Percentiles rank a stretch among this genome's conserved stretches.
Conservation (phyloP, 2,329 filamentous ascomycete species). For the Metarhizium robertsii region DNA sequence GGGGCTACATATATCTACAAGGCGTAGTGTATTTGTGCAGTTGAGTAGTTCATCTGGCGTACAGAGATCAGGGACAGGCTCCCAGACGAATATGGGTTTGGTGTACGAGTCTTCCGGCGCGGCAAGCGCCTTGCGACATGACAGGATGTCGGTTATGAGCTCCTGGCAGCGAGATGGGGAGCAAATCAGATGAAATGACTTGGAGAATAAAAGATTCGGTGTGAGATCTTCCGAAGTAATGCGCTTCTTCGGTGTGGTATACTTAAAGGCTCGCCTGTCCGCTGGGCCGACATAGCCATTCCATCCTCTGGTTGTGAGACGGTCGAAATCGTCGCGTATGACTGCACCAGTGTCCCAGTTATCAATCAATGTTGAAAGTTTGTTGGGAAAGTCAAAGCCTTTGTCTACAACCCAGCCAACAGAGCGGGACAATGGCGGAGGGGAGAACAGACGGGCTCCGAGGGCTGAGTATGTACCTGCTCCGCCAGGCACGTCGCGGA, state of each 20-base stretch:
- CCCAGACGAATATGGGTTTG: conserved; percentile 79
- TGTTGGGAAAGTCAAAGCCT: conserved; percentile 74
- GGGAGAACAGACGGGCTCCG: conserved; percentile 81
- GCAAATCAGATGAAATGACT: conserved; percentile 82
- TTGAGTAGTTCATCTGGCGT: conserved; percentile 58
- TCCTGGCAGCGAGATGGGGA: conserved; percentile 67
- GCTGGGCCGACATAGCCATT: conserved; percentile 73
- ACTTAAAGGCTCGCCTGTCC: conserved; percentile 70
- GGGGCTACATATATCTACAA: conserved; percentile 59
- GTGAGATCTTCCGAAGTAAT: conserved; percentile 66
- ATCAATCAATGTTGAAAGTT: conserved; percentile 53
- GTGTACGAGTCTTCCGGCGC: conserved; percentile 24
- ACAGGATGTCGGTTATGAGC: conserved; percentile 62
- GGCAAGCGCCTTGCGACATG: conserved; percentile 37
- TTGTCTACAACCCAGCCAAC: conserved; percentile 89
- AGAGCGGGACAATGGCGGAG: conserved; percentile 50
- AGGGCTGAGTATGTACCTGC: conserved; percentile 80
- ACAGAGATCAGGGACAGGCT: conserved; percentile 86
- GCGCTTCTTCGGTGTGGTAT: conserved; percentile 77
- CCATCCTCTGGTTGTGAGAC: conserved; percentile 82
- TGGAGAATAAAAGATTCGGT: conserved; percentile 56
- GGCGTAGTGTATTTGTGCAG: conserved; percentile 51
- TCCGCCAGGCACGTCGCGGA: conserved; percentile 74
- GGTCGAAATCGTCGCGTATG: conserved; percentile 53
- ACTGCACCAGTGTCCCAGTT: conserved; percentile 70